A percentile compares a stretch with the other conserved stretches of the same genome.
phyloP scores from a whole-genome alignment of 768 basidiomycete genomes.

The Rubroboletus satanas region DNA sequence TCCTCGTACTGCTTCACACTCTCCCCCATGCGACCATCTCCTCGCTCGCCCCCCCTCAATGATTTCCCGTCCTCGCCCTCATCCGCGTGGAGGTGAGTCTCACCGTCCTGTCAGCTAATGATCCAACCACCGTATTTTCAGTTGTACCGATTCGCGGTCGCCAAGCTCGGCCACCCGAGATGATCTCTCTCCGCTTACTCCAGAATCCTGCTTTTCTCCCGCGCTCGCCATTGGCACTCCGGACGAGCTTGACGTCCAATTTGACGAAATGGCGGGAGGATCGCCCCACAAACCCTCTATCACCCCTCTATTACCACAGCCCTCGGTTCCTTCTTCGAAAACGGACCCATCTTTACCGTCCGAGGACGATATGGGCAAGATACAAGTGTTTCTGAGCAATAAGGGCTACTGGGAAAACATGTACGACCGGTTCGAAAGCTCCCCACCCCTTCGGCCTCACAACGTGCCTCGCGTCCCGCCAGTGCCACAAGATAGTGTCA shows the following conservation, averaged over 20 bases:
- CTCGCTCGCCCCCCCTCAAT: neutral
- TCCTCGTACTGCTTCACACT: neutral
- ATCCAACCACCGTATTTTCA: neutral
- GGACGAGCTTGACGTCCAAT: conserved; percentile 11
- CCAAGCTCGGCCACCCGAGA: conserved; percentile 13
- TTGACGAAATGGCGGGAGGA: neutral
- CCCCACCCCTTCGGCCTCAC: conserved; percentile 2
- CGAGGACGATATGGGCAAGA: conserved; percentile 13
- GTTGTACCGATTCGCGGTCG: conserved; percentile 13
- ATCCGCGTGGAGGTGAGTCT: conserved; percentile 25
- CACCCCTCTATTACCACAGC: neutral
- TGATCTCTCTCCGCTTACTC: conserved; percentile 17
- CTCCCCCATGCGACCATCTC: conserved; percentile 5
- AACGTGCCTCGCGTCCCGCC: neutral
- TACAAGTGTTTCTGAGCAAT: conserved; percentile 16
- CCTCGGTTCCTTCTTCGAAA: neutral
- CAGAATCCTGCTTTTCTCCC: conserved; percentile 12
- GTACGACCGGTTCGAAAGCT: conserved; percentile 9
- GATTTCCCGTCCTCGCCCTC: conserved; percentile 18
- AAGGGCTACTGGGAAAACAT: conserved; percentile 6
- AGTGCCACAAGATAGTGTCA: neutral
- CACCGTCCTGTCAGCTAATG: neutral
- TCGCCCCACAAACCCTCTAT: neutral
- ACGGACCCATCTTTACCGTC: neutral
- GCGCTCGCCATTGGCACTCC: conserved; percentile 10